These are phyloP conservation scores for Anthracocystis setariae DNA, from an alignment of 1,284 basidiomycete species.

Conservation along the genomic window DNA sequence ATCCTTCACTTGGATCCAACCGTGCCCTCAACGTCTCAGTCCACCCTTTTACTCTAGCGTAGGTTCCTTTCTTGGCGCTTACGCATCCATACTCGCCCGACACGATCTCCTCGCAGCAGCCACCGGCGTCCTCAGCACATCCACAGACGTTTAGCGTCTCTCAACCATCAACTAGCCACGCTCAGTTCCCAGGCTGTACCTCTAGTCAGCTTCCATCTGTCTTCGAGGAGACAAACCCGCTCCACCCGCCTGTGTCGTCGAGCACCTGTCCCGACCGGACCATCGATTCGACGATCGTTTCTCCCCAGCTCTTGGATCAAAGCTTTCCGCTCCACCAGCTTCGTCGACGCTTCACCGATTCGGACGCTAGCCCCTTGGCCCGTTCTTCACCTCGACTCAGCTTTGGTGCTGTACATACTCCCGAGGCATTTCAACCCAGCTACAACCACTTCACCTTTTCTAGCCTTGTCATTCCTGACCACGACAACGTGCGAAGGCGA, in stretches of 20 bases:
- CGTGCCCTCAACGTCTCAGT: not conserved
- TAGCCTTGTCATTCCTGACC: slow-evolving; percentile 14
- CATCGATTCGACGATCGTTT: slow-evolving; percentile 18
- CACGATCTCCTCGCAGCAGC: slow-evolving; percentile 41
- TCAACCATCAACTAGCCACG: slow-evolving; percentile 5
- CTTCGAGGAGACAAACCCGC: slow-evolving; percentile 25
- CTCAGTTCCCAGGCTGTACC: slow-evolving; percentile 8
- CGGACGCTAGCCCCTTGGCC: slow-evolving; percentile 13
- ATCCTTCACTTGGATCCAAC: not conserved
- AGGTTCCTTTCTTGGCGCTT: slow-evolving; percentile 22
- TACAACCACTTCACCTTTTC: slow-evolving; percentile 15
- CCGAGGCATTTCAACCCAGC: slow-evolving; percentile 12
- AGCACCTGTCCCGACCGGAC: slow-evolving; percentile 21
- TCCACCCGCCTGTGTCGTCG: slow-evolving; percentile 20
- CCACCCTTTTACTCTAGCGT: slow-evolving; percentile 9
- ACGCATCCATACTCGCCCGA: slow-evolving; percentile 26
- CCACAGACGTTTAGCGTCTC: slow-evolving; percentile 18
- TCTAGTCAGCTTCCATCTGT: slow-evolving; percentile 34
- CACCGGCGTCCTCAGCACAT: slow-evolving; percentile 30
- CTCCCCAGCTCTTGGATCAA: slow-evolving; percentile 17
- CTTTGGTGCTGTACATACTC: slow-evolving; percentile 26
- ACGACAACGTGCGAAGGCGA: slow-evolving; percentile 20
- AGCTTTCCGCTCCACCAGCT: slow-evolving; percentile 14
- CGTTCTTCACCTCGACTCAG: slow-evolving; percentile 27
- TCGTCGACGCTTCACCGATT: slow-evolving; percentile 39